A percentile compares a stretch with the other conserved stretches of the same genome.
Evolutionary conservation across 257 asterid species (phyloP).

Genomic region (Forsythia suspensa): DNA sequence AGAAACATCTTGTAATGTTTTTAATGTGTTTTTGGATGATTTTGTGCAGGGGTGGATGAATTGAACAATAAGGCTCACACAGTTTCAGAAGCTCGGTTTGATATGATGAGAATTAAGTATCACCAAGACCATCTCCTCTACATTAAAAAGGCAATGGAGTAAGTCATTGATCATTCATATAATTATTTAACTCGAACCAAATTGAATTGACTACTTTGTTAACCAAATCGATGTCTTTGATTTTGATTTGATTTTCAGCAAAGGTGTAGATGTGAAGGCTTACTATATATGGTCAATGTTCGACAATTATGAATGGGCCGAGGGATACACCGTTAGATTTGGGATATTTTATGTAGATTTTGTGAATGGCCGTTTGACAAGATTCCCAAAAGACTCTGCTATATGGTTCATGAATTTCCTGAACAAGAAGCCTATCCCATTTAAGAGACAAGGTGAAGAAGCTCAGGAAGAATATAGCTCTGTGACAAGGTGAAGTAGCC

Average conservation of each 20-base stretch:
- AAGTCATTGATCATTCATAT: not conserved
- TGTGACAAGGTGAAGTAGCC: too few relatives aligned
- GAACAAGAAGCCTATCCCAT: not conserved
- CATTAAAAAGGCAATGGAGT: conserved; percentile 11
- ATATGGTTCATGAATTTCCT: not conserved
- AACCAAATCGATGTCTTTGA: not conserved
- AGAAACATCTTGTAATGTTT: not conserved
- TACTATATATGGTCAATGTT: conserved; percentile 14
- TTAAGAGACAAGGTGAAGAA: too few relatives aligned
- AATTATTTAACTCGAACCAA: not conserved
- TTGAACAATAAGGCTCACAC: not conserved
- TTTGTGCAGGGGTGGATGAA: conserved; percentile 15
- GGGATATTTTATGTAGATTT: conserved; percentile 5
- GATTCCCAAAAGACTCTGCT: conserved; percentile 2
- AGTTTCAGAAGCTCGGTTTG: not conserved
- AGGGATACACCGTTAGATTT: not conserved
- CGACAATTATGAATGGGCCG: conserved; percentile 11
- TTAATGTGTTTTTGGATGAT: not conserved
- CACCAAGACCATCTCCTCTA: conserved; percentile 12
- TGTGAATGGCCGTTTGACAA: not conserved
- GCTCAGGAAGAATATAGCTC: too few relatives aligned
- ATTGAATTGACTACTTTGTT: not conserved
- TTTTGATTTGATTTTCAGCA: not conserved
- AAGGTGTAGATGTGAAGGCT: conserved; percentile 8
- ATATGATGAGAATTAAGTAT: not conserved